phyloP scores from a whole-genome alignment of 176 grass and related monocot species.

The Juncus inflexus region DNA sequence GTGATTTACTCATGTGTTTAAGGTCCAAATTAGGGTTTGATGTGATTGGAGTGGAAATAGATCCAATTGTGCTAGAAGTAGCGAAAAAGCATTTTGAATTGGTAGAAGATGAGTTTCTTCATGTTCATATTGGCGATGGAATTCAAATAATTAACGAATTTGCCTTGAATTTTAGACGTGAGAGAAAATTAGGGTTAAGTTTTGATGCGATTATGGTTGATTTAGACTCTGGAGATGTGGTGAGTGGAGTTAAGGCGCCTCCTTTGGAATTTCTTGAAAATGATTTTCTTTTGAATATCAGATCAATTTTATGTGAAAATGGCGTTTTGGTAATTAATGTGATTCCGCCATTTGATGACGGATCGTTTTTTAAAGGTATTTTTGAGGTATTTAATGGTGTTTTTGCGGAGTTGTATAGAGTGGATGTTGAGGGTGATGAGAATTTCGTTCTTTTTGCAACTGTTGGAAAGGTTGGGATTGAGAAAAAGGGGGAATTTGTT shows the following conservation, averaged over 20 bases:
- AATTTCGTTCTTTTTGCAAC: conserved; percentile 57
- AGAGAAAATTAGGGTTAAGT: neutral
- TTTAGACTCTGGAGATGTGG: conserved; percentile 67
- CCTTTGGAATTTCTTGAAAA: conserved; percentile 55
- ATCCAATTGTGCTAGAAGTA: conserved; percentile 45
- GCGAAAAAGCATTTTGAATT: conserved; percentile 73
- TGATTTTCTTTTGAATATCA: conserved; percentile 39
- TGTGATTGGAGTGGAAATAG: conserved; percentile 60
- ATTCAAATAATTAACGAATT: conserved; percentile 47
- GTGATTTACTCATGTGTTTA: conserved; percentile 62
- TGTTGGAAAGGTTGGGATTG: conserved; percentile 1
- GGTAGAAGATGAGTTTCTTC: conserved; percentile 61
- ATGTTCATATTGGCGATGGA: conserved; percentile 48
- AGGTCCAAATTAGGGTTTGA: conserved; percentile 50
- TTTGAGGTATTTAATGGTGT: conserved; percentile 37
- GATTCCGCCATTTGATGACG: conserved; percentile 48
- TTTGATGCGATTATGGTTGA: conserved; percentile 69
- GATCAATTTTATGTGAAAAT: conserved; percentile 31
- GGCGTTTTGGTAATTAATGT: conserved; percentile 73
- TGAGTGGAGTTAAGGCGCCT: conserved; percentile 53
- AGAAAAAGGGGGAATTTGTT: conserved; percentile 22
- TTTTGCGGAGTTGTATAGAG: conserved; percentile 61
- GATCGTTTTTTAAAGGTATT: conserved; percentile 55
- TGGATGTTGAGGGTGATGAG: conserved; percentile 69
- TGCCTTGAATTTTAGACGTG: neutral